Percentiles rank a stretch among this genome's conserved stretches.
Conservation (phyloP, 441 rosid genomes). For the Manihot esculenta region DNA sequence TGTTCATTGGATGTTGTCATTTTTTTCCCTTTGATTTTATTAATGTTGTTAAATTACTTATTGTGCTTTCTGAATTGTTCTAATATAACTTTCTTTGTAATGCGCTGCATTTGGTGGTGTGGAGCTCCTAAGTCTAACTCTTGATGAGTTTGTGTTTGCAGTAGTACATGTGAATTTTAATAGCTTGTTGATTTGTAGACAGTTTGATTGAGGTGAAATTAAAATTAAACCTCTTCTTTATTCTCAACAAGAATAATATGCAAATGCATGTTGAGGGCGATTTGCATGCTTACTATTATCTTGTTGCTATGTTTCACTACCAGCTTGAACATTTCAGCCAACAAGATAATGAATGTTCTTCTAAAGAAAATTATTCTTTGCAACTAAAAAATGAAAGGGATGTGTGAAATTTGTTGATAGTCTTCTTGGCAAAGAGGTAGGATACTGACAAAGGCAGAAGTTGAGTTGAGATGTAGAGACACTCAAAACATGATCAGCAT, state of each 20-base stretch:
- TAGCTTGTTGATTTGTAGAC: not conserved
- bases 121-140: not conserved
- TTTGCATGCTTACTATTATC: not conserved
- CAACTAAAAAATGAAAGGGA: not conserved
- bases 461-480: not conserved
- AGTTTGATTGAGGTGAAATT: not conserved
- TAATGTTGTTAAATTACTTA: not conserved
- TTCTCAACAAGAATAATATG: not conserved
- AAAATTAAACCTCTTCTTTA: not conserved
- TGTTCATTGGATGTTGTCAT: not conserved
- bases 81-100: not conserved
- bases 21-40: not conserved
- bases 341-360: not conserved
- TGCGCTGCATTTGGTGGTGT: not conserved
- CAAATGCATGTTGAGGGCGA: not conserved
- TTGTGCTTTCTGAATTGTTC: too few species aligned
- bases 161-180: not conserved
- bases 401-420: not conserved
- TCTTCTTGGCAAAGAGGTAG: not conserved
- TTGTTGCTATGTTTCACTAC: not conserved
- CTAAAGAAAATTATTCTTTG: not conserved
- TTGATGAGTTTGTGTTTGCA: not conserved
- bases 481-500: not conserved
- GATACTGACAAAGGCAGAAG: too few species aligned
- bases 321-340: not conserved